Conservation (phyloP, 2,329 filamentous ascomycete genomes). For the Erysiphe pulchra region DNA sequence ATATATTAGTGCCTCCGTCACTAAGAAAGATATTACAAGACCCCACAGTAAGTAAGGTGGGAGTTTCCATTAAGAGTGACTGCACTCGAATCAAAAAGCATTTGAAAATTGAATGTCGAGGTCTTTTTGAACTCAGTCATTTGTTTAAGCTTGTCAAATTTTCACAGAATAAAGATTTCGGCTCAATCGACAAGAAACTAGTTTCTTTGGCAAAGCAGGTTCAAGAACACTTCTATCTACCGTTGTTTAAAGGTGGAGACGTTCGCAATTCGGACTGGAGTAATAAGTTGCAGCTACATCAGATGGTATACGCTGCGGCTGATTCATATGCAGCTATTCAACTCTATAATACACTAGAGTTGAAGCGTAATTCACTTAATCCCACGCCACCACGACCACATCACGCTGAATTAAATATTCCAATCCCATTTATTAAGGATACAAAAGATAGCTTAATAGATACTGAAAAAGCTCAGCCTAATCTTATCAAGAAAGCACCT, state of each 20-base stretch:
- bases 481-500: too few species aligned
- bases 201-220: slow-evolving; percentile 46
- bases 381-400: slow-evolving; percentile 47
- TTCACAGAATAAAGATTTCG: slow-evolving; percentile 21
- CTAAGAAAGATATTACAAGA: slow-evolving; percentile 51
- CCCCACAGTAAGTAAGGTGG: slow-evolving; percentile 41
- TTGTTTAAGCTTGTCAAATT: slow-evolving; percentile 55
- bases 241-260: slow-evolving; percentile 42
- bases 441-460: slow-evolving; percentile 7
- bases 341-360: slow-evolving; percentile 46
- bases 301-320: slow-evolving; percentile 52
- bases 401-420: slow-evolving; percentile 37
- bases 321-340: slow-evolving; percentile 62
- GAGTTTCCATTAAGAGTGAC: slow-evolving; percentile 51
- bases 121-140: slow-evolving; percentile 61
- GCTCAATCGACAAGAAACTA: slow-evolving; percentile 35
- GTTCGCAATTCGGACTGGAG: slow-evolving; percentile 60
- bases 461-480: neutral
- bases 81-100: slow-evolving; percentile 40
- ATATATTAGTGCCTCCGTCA: slow-evolving; percentile 37
- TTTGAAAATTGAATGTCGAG: slow-evolving; percentile 35
- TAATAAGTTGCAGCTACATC: slow-evolving; percentile 28
- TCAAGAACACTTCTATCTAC: slow-evolving; percentile 42
- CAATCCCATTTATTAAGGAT: slow-evolving; percentile 30
- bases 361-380: slow-evolving; percentile 34